phyloP scores from a whole-genome alignment of 2,329 filamentous ascomycete genomes.

The Trichoderma sp. region DNA sequence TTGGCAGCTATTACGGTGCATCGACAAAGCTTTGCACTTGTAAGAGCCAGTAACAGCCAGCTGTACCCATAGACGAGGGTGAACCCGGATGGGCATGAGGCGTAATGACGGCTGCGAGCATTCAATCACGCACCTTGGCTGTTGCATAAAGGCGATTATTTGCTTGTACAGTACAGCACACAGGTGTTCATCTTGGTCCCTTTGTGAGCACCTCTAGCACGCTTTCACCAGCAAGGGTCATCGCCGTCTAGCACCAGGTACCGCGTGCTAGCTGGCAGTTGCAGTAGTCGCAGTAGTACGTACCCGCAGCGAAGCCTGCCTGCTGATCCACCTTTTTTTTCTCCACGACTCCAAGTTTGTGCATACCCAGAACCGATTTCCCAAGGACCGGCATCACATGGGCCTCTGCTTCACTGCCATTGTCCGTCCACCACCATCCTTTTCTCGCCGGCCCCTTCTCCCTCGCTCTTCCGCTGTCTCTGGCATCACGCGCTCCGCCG shows the following conservation, averaged over 20 bases:
- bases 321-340: conserved; percentile 39
- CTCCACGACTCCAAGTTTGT: conserved; percentile 26
- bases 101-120: not conserved
- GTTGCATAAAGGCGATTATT: not conserved
- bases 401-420: conserved; percentile 35
- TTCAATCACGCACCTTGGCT: not conserved
- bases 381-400: conserved; percentile 43
- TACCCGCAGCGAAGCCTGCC: conserved; percentile 30
- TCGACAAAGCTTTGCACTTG: too few relatives aligned
- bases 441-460: conserved; percentile 6
- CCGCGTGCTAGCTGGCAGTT: not conserved
- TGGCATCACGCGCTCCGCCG: conserved; percentile 29
- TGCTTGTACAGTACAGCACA: not conserved
- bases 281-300: not conserved
- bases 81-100: not conserved
- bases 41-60: not conserved
- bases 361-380: conserved; percentile 35
- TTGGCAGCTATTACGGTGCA: not conserved
- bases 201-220: not conserved
- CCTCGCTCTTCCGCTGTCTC: not conserved
- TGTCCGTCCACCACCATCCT: conserved; percentile 22
- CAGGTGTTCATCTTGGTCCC: not conserved
- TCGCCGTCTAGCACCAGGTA: not conserved
- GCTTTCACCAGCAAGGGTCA: not conserved
- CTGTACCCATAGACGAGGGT: not conserved